Evolutionary conservation across 768 basidiomycete genomes (phyloP), one percentile per base, ranked within the genome.

Genomic region (Dacryopinax spathularia): DNA sequence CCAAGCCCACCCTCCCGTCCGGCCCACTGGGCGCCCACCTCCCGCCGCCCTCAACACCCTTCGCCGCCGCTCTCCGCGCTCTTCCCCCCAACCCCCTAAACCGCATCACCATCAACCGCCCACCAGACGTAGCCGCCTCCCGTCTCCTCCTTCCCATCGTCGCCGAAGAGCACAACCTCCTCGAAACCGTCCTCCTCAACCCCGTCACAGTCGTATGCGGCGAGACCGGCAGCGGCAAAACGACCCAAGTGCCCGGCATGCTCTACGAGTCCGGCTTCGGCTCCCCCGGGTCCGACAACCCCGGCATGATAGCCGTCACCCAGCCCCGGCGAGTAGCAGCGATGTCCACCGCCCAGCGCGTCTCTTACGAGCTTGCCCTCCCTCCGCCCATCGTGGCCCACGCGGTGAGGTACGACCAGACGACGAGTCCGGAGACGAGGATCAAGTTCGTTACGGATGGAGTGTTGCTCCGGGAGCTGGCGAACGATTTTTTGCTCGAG

Each of bases 361-460:
- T 99, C 29, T 87, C 86, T n/a, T 80, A 88, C 60, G 96, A 99
- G 74, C 78, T 99, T n/a, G 88, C 89, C 4, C 77, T 97, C 15
- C 81, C 89, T 0, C 78, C 87, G 1, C 86, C 87, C 0, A 79
- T 82, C 27, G 91, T 98, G 5, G 95, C 96, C 0, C 94, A 98
- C 73, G 94, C 97, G 73, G 97, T 99, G 66, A 88, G 96, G 65
- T 99, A 98, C 71, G 95, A 97, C 68, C 88, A 91, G 1, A 97
- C 92, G 0, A 86, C 92, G 0, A 92, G 92, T 2, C 80, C 91
- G 0, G 80, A 83, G 22, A 99, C 96, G 1, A 86, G 86, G 7
- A 93, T 99, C 78, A 97, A 98, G 73, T 99, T 98, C 78, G 97
- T 98, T 94, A 99, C 96, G 5, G 96, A 99, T 69, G 96, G 96